Evolutionary conservation across 805 yeast genomes (phyloP).

Genomic region (Yarrowia sp.): DNA sequence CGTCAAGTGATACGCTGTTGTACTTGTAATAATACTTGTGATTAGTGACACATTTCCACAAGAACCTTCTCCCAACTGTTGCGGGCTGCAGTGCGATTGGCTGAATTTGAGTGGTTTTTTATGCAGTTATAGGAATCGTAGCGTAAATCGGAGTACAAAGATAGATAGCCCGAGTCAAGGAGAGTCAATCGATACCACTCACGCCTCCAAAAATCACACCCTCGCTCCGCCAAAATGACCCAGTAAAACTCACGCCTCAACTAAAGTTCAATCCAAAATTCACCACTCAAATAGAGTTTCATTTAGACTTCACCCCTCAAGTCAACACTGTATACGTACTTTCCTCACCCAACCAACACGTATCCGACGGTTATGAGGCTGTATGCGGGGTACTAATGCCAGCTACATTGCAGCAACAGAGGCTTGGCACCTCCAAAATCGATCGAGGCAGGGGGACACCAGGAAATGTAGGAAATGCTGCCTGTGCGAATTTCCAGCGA

Average conservation of each 20-base stretch:
- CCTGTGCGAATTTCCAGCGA: too few species aligned
- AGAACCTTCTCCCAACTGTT: background rate
- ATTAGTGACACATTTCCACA: background rate
- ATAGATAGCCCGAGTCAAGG: background rate
- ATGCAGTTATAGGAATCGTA: too few species aligned
- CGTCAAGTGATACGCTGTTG: too few species aligned
- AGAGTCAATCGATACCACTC: background rate
- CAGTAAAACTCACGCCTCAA: too few species aligned
- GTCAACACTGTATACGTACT: background rate
- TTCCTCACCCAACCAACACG: background rate
- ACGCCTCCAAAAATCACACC: background rate
- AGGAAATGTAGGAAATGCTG: too few species aligned
- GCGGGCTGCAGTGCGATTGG: background rate
- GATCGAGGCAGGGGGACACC: slow-evolving; percentile 16
- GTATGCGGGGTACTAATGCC: slow-evolving; percentile 8
- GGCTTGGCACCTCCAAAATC: background rate
- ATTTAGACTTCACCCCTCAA: background rate
- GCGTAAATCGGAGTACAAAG: background rate
- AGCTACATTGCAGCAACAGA: background rate
- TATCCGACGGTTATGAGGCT: slow-evolving; percentile 20
- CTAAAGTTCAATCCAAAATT: too few species aligned
- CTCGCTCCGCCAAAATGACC: background rate
- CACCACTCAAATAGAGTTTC: too few species aligned
- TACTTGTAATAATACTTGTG: background rate
- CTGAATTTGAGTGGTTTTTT: too few species aligned